phyloP scores from a whole-genome alignment of 805 yeast species.

The Wilhelminamyces savonicus region DNA sequence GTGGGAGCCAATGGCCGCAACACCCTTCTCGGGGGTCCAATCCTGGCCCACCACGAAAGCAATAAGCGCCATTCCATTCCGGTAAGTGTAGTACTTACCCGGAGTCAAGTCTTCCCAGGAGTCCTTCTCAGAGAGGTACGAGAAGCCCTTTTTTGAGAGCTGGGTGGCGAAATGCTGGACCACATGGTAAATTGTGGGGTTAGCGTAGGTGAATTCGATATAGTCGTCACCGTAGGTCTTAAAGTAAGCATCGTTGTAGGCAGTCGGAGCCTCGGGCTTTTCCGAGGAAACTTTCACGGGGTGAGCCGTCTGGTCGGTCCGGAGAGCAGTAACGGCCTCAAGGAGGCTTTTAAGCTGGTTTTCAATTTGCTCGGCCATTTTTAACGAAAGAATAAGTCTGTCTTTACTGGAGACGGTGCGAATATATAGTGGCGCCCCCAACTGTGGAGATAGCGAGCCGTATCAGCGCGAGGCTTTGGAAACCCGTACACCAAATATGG shows the following conservation, averaged over 20 bases:
- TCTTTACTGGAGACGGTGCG: too few relatives aligned
- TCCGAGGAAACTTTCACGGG: neutral
- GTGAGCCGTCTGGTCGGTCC: neutral
- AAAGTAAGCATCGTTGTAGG: conserved; percentile 14
- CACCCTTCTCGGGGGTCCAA: conserved; percentile 61
- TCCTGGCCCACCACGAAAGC: conserved; percentile 66
- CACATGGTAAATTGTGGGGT: conserved; percentile 75
- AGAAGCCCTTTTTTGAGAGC: conserved; percentile 57
- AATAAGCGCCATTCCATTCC: conserved; percentile 62
- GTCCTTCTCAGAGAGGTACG: conserved; percentile 56
- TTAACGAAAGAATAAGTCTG: too few relatives aligned
- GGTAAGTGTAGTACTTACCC: conserved; percentile 59
- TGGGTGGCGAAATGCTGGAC: conserved; percentile 43
- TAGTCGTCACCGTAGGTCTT: conserved; percentile 39
- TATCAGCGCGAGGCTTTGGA: too few relatives aligned
- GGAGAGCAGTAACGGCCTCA: neutral
- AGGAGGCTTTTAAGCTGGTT: too few relatives aligned
- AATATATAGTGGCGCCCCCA: too few relatives aligned
- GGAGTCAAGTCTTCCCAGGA: conserved; percentile 42
- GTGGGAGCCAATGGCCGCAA: conserved; percentile 70
- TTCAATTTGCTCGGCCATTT: too few relatives aligned
- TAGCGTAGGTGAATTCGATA: conserved; percentile 62
- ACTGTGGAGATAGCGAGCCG: too few relatives aligned
- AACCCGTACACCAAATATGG: too few relatives aligned
- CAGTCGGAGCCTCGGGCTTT: neutral